Percentiles rank a stretch among this genome's conserved stretches.
Conservation (phyloP, 2,329 filamentous ascomycete species). For the Venturia effusa region DNA sequence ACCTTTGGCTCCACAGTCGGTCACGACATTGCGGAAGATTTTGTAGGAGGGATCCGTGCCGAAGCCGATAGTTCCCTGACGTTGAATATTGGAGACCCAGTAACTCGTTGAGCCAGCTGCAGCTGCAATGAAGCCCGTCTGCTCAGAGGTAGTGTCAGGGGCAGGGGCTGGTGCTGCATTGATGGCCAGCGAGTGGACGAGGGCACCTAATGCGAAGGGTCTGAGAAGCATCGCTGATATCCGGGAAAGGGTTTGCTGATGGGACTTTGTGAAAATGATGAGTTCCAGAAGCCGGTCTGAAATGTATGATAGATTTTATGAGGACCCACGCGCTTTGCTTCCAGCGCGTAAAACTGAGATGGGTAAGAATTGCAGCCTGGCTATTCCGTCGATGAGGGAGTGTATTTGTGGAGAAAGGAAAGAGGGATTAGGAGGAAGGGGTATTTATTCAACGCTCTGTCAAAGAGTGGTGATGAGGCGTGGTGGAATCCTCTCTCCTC, state of each 20-base stretch:
- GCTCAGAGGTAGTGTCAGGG: background rate
- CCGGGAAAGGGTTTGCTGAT: background rate
- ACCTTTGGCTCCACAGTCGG: slow-evolving; percentile 34
- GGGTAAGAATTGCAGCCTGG: background rate
- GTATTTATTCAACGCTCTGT: slow-evolving; percentile 2
- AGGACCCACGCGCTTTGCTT: background rate
- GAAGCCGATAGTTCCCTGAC: slow-evolving; percentile 59
- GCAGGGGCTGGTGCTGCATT: slow-evolving; percentile 4
- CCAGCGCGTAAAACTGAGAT: background rate
- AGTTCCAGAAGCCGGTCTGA: background rate
- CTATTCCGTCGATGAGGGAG: background rate
- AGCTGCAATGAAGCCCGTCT: slow-evolving; percentile 5
- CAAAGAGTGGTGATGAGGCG: slow-evolving; percentile 1
- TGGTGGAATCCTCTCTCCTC: background rate
- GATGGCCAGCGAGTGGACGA: background rate
- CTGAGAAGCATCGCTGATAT: background rate
- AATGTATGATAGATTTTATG: background rate
- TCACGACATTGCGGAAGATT: slow-evolving; percentile 39
- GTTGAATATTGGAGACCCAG: slow-evolving; percentile 62
- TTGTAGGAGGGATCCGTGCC: slow-evolving; percentile 48
- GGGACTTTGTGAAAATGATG: background rate
- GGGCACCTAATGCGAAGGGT: background rate
- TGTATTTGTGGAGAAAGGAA: background rate
- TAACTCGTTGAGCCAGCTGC: slow-evolving; percentile 35
- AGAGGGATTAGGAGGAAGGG: background rate